phyloP scores from a whole-genome alignment of 1,284 basidiomycete genomes.

The Ganoderma resinaceum region DNA sequence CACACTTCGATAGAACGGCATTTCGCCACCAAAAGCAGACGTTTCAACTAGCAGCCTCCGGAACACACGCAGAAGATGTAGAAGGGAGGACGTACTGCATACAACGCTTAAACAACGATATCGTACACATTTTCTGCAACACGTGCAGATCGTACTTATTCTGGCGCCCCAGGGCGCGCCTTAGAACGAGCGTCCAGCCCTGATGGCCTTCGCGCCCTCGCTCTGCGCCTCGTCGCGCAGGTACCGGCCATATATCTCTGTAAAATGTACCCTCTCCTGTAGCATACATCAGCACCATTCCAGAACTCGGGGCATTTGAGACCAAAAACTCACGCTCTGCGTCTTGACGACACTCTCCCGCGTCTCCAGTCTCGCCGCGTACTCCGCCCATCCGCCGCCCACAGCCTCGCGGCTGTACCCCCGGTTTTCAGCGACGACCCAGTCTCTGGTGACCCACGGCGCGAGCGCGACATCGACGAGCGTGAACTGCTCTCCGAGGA shows the following conservation, averaged over 20 bases:
- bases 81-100: too few species aligned
- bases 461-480: conserved; percentile 66
- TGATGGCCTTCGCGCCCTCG: conserved; percentile 63
- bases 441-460: conserved; percentile 63
- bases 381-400: conserved; percentile 53
- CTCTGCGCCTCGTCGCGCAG: conserved; percentile 65
- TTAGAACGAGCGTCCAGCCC: background rate
- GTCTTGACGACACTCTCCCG: conserved; percentile 59
- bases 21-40: too few species aligned
- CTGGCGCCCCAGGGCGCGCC: too few species aligned
- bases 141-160: too few species aligned
- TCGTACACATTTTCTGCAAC: background rate
- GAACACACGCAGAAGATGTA: too few species aligned
- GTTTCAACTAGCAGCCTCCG: too few species aligned
- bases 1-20: too few species aligned
- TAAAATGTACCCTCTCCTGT: conserved; percentile 57
- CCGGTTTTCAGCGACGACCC: conserved; percentile 57
- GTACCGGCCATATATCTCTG: conserved; percentile 61
- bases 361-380: conserved; percentile 50
- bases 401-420: conserved; percentile 54
- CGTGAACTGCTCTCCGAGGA: conserved; percentile 61
- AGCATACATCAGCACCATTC: background rate
- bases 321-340: conserved; percentile 50
- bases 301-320: conserved; percentile 14
- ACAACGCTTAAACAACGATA: background rate